Evolutionary conservation across 805 yeast species (phyloP), one percentile per base, ranked within the genome.

Genomic region (Barnettozyma botsteinii): DNA sequence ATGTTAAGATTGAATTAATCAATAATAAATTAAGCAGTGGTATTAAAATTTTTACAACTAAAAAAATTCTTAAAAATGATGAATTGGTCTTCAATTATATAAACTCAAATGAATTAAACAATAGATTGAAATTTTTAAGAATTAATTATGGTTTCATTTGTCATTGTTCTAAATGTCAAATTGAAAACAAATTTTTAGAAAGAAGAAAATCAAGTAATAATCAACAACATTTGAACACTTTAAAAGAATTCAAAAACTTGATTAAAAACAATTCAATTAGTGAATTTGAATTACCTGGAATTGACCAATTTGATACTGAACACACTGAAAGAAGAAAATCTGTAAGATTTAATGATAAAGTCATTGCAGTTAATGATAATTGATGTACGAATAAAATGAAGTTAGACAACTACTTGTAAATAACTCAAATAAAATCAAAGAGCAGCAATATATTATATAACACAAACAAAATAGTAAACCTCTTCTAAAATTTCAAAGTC

Each of bases 131-230:
- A 47, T 79, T 75, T 47, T 63, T 86, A 35, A 62, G 89, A 43
- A 76, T 78, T 11, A 80, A 81, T 50, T 86, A 87, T 85, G 95
- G 95, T 4, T 86, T 86, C 57, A 53, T 72, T 15, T 86, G 95
- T 59, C 59, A 57, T 20, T 86, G 95, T 57, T 51, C 60, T 11
- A 73, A 81, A 47, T 86, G 95, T 59, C 71, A 73, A 50, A 64
- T 63, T 7, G 89, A 83, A 46, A 55, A 68, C 26, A 64, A 65
- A 37, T 46, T 35, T 1, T 65, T 68, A 35, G 72, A 72, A 30
- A 56, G 73, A 48, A 66, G 77, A 40, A 70, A 72, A 46, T 72
- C 77, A 2, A 59, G 64, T 33, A 51, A 57, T 21, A 50, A 59
- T 13, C 40, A 45, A 6, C 37, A 40, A 6, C 37, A 40, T 10